Percentiles rank a stretch among this genome's conserved stretches.
Evolutionary conservation across 768 basidiomycete species (phyloP).

Genomic region (Mycena floridula): DNA sequence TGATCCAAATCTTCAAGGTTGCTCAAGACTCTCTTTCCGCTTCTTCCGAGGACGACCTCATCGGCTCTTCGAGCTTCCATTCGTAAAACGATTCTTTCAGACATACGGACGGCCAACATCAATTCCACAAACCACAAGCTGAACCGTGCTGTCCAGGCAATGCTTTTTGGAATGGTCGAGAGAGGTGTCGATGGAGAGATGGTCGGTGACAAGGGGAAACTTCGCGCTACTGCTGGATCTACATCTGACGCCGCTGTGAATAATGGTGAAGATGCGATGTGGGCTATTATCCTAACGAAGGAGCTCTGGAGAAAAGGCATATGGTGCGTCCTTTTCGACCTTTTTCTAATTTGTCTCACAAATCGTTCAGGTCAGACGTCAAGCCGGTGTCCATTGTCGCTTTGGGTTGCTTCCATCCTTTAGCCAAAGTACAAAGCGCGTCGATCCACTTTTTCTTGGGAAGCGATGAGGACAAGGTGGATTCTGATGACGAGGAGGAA

Average conservation of each 20-base stretch:
- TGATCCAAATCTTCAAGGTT: slow-evolving; percentile 45
- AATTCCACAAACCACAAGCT: slow-evolving; percentile 91
- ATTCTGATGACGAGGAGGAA: slow-evolving; percentile 68
- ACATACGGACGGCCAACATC: slow-evolving; percentile 86
- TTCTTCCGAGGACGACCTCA: slow-evolving; percentile 91
- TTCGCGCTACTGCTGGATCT: slow-evolving; percentile 34
- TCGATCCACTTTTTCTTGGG: slow-evolving; percentile 97
- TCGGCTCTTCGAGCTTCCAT: slow-evolving; percentile 79
- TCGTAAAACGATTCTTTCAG: slow-evolving; percentile 88
- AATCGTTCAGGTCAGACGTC: slow-evolving; percentile 64
- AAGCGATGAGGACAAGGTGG: slow-evolving; percentile 67
- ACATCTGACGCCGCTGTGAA: slow-evolving; percentile 31
- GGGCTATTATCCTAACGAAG: slow-evolving; percentile 91
- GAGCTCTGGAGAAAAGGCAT: slow-evolving; percentile 92
- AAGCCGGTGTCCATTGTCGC: slow-evolving; percentile 92
- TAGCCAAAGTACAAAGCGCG: slow-evolving; percentile 89
- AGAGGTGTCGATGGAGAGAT: slow-evolving; percentile 82
- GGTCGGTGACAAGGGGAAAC: slow-evolving; percentile 77
- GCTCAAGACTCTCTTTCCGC: slow-evolving; percentile 85
- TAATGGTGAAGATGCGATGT: slow-evolving; percentile 86
- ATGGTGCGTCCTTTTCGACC: slow-evolving; percentile 45
- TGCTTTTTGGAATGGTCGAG: slow-evolving; percentile 95
- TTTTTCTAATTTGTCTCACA: not conserved
- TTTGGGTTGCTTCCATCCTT: slow-evolving; percentile 89
- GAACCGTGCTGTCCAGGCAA: slow-evolving; percentile 91